Conservation (phyloP, 2,329 filamentous ascomycete species). For the Hyphodiscus sp. region DNA sequence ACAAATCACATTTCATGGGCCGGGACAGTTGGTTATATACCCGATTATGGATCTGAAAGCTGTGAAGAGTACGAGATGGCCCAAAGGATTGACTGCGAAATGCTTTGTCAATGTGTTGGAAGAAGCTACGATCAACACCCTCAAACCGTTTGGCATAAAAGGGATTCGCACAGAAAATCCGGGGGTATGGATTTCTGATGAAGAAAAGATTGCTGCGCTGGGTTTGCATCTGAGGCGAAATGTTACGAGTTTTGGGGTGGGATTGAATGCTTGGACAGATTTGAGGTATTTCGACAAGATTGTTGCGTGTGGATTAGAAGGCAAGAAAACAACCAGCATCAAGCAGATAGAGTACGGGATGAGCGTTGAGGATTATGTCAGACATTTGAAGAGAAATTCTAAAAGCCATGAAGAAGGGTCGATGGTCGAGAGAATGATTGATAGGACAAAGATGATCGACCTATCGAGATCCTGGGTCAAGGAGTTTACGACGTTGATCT, state of each 20-base stretch:
- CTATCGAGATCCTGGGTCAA: not conserved
- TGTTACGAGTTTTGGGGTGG: slow-evolving; percentile 78
- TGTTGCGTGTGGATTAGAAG: slow-evolving; percentile 82
- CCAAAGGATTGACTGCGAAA: slow-evolving; percentile 51
- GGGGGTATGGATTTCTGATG: slow-evolving; percentile 18
- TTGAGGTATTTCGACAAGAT: slow-evolving; percentile 64
- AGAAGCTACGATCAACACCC: slow-evolving; percentile 61
- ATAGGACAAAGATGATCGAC: too few species aligned
- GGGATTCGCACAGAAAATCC: slow-evolving; percentile 63
- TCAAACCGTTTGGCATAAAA: slow-evolving; percentile 52
- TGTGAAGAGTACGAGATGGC: slow-evolving; percentile 1
- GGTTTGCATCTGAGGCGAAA: slow-evolving; percentile 87
- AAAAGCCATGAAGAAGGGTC: not conserved
- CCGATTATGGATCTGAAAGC: slow-evolving; percentile 73
- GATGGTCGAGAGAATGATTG: not conserved
- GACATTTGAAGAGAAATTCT: not conserved
- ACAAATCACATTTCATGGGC: slow-evolving; percentile 90
- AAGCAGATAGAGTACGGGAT: not conserved
- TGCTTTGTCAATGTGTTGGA: slow-evolving; percentile 77
- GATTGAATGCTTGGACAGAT: slow-evolving; percentile 67
- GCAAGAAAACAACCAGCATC: slow-evolving; percentile 66
- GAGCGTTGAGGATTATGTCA: slow-evolving; percentile 3
- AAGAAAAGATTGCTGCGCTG: slow-evolving; percentile 76
- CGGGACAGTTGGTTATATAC: slow-evolving; percentile 89
- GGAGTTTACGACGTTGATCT: slow-evolving; percentile 9